phyloP scores from a whole-genome alignment of 495 filamentous ascomycete species.

The Pyrenula massariospora region DNA sequence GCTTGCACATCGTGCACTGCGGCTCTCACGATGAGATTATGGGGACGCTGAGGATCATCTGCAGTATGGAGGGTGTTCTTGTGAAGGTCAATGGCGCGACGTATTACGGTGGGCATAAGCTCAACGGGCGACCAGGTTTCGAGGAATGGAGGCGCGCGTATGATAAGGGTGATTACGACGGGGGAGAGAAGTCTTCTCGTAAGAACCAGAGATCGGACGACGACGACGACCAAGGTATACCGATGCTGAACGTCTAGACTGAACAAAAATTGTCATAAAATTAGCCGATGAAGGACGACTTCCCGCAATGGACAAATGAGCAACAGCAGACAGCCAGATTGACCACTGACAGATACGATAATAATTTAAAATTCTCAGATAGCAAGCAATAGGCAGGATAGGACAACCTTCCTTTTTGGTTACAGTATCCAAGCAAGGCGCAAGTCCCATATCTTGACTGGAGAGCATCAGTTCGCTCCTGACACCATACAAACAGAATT shows the following conservation, averaged over 20 bases:
- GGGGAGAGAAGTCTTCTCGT: no score
- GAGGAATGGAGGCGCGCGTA: not conserved
- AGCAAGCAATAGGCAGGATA: no score
- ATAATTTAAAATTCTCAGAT: no score
- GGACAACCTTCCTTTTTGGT: no score
- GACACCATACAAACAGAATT: no score
- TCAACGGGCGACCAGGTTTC: not conserved
- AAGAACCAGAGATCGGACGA: no score
- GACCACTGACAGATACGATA: no score
- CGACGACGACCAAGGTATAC: not conserved
- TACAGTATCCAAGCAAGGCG: no score
- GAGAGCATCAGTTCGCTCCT: no score
- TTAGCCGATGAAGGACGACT: not conserved
- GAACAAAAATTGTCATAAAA: not conserved
- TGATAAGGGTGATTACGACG: not conserved
- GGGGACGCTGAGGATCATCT: constrained; percentile 7
- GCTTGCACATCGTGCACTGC: constrained; percentile 8
- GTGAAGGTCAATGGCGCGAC: constrained; percentile 7
- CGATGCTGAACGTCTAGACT: not conserved
- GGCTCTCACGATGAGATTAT: constrained; percentile 1
- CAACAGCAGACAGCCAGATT: no score
- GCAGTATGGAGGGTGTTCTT: constrained; percentile 10
- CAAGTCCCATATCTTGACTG: no score
- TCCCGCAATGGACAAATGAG: no score
- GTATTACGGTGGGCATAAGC: constrained; percentile 2